Percentiles rank a stretch among this genome's conserved stretches.
These are phyloP conservation scores for Pulveroboletus sp. DNA, from an alignment of 768 basidiomycete species.

Conservation along the genomic window DNA sequence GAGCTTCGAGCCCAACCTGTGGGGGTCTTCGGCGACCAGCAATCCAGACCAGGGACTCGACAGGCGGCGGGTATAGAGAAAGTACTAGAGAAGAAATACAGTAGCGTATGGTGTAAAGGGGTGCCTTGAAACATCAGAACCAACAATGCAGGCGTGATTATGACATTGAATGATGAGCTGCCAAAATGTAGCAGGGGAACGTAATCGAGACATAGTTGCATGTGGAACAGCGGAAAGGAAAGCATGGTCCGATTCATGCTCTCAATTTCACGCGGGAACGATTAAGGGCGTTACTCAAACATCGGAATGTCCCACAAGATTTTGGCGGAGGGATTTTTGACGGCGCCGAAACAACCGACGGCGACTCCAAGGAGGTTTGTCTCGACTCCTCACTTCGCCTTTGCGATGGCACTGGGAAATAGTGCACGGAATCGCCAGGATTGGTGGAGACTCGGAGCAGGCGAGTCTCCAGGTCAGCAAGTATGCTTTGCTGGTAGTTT, in stretches of 20 bases:
- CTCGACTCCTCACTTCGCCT: conserved; percentile 26
- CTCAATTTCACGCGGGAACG: conserved; percentile 23
- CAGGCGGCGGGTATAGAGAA: background rate
- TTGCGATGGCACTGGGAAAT: conserved; percentile 32
- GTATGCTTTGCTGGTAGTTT: conserved; percentile 29
- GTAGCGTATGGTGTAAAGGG: conserved; percentile 3
- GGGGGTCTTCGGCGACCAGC: background rate
- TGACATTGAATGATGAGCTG: conserved; percentile 14
- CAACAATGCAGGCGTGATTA: conserved; percentile 2
- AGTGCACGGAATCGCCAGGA: conserved; percentile 30
- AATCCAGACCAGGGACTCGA: background rate
- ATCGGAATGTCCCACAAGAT: conserved; percentile 19
- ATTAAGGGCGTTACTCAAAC: conserved; percentile 15
- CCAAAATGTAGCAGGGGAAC: conserved; percentile 10
- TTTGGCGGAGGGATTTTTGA: conserved; percentile 21
- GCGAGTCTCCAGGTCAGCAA: conserved; percentile 29
- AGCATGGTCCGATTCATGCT: background rate
- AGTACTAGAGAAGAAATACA: conserved; percentile 11
- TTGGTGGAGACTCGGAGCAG: conserved; percentile 24
- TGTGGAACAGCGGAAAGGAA: conserved; percentile 4
- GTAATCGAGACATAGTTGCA: conserved; percentile 4
- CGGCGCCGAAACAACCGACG: conserved; percentile 23
- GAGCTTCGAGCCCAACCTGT: background rate
- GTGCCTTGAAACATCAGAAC: background rate
- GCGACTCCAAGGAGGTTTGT: conserved; percentile 27